Evolutionary conservation across 106 monocot species (phyloP), one percentile per base, ranked within the genome.

Genomic region (Triglochin maritima): DNA sequence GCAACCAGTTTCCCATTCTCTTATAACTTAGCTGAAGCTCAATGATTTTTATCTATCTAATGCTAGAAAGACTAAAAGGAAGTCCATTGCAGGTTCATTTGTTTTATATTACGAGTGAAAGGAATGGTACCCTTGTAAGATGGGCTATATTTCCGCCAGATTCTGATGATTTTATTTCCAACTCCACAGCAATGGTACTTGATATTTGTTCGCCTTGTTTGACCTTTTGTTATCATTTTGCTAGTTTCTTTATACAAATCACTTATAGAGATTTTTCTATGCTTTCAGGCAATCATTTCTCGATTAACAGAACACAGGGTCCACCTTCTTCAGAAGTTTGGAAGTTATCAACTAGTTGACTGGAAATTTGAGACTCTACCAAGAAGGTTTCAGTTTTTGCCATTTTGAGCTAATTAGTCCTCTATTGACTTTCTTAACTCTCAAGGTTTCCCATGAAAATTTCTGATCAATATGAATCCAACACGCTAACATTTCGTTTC

Each of bases 341-440:
- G 94, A 63, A 89, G 80, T 60, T 94, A 89, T 70, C 57, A 87
- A 44, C 68, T 94, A 42, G 60, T 84, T 57, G 82, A 84, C 12
- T 94, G 94, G 94, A 89, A 94, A 43, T 80, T 94, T 46, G 84
- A 86, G 51, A 82, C 82, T 76, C 74, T 80, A 74, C 73, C 81
- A 8, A 81, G 54, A 78, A 89, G 89, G 94, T 94, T 59, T 17
- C 4, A 6, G 3, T 59, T 59, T 17, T 41, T 14, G 14, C 7
- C 41, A 17, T 59, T 5, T 59, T 59, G 29, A 29, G 29, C 29
- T 29, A 29, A 29, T 29, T 29, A 29, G 29, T 29, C 29, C 29
- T 29, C 29, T 29, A 29, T 29, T 29, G 29, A 29, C 29, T 29
- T 29, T 29, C 29, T 29, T 29, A 29, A 29, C 29, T 29, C 29